Percentiles rank a stretch among this genome's conserved stretches.
These are phyloP conservation scores for Mortierella sp. DNA, from an alignment of 371 early-diverging fungal species.

Conservation along the genomic window DNA sequence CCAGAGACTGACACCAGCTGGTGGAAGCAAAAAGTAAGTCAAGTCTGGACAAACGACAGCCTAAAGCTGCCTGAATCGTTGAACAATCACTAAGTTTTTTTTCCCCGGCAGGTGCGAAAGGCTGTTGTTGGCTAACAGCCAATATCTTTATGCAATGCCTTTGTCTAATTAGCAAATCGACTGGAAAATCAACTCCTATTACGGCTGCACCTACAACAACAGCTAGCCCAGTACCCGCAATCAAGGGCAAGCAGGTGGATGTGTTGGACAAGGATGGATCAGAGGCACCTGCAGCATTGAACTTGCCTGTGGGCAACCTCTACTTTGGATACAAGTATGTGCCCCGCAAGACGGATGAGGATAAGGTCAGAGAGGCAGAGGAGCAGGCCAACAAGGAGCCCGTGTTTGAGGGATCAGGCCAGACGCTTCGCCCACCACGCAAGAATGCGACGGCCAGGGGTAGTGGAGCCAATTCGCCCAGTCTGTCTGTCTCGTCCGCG, in stretches of 20 bases:
- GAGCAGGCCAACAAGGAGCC: constrained; percentile 37
- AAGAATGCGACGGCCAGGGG: constrained; percentile 41
- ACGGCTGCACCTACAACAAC: constrained; percentile 13
- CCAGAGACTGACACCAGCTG: constrained; percentile 44
- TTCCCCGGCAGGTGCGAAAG: background rate
- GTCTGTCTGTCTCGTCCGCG: constrained; percentile 33
- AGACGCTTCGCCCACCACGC: constrained; percentile 55
- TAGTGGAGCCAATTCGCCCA: constrained; percentile 51
- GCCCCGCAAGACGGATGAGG: constrained; percentile 60
- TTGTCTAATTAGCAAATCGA: constrained; percentile 8
- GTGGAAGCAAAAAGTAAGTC: constrained; percentile 18
- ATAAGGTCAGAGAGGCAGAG: constrained; percentile 25
- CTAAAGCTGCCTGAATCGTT: background rate
- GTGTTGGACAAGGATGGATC: constrained; percentile 57
- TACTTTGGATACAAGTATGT: constrained; percentile 89
- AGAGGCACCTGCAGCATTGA: constrained; percentile 82
- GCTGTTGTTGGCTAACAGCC: background rate
- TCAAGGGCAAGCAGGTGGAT: constrained; percentile 46
- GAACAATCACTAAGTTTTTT: background rate
- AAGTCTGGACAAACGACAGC: background rate
- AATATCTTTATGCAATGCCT: background rate
- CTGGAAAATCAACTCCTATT: constrained; percentile 23
- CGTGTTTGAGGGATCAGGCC: constrained; percentile 47
- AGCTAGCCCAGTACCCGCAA: background rate
- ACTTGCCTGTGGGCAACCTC: constrained; percentile 90